Percentiles rank a stretch among this genome's conserved stretches.
Conservation (phyloP, 2,329 filamentous ascomycete species). For the Ascochyta rabiei region DNA sequence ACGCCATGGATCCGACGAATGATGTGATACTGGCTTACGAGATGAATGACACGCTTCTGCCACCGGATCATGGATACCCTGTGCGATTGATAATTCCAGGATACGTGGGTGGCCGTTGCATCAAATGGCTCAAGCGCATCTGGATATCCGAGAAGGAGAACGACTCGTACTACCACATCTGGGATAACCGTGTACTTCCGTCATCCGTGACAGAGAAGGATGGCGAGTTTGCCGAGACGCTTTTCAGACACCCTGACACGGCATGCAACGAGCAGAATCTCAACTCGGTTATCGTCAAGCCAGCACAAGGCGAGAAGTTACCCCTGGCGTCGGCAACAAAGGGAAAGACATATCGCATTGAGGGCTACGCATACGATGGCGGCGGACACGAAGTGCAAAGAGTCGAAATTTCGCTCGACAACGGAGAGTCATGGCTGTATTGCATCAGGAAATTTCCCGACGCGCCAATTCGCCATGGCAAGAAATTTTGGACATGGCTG, state of each 20-base stretch:
- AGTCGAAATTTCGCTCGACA: conserved; percentile 60
- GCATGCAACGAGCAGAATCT: conserved; percentile 56
- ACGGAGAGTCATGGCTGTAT: conserved; percentile 57
- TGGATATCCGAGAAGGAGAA: conserved; percentile 56
- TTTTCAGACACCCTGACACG: conserved; percentile 57
- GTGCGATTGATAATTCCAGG: conserved; percentile 57
- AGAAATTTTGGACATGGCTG: conserved; percentile 62
- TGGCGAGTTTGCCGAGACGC: conserved; percentile 53
- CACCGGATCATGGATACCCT: conserved; percentile 55
- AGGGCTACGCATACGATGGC: conserved; percentile 59
- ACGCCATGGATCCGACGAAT: conserved; percentile 13
- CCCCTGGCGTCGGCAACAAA: conserved; percentile 46
- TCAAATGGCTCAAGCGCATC: conserved; percentile 61
- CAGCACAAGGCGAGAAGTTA: conserved; percentile 52
- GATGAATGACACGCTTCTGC: conserved; percentile 55
- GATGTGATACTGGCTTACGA: conserved; percentile 31
- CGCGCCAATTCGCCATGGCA: conserved; percentile 57
- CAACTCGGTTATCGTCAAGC: conserved; percentile 59
- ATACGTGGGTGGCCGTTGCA: conserved; percentile 57
- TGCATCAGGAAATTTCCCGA: conserved; percentile 58
- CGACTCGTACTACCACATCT: conserved; percentile 60
- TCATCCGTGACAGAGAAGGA: conserved; percentile 57
- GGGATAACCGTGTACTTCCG: conserved; percentile 62
- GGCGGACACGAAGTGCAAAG: conserved; percentile 57
- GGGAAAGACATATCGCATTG: conserved; percentile 53